Conservation (phyloP, 768 basidiomycete species). For the Tulasnella sp. region DNA sequence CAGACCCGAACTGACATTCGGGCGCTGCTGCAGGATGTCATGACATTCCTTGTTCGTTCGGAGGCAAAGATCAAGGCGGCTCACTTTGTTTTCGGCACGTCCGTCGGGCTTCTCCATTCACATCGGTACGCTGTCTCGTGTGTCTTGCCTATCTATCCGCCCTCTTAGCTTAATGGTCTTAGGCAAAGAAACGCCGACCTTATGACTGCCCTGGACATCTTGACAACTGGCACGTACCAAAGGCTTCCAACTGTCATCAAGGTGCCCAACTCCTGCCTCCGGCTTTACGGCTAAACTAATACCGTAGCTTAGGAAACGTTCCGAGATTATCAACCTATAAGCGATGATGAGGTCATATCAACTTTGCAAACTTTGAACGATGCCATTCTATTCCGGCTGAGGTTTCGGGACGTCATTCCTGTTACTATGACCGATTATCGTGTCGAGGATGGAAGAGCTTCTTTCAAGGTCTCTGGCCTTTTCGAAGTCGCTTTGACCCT, state of each 20-base stretch:
- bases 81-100: not conserved
- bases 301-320: conserved; percentile 2
- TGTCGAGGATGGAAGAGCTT: conserved; percentile 69
- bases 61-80: not conserved
- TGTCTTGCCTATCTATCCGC: not conserved
- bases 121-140: not conserved
- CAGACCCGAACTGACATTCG: not conserved
- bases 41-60: not conserved
- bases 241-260: conserved; percentile 73
- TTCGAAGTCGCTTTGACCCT: conserved; percentile 69
- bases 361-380: conserved; percentile 65
- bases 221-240: conserved; percentile 76
- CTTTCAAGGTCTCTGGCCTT: conserved; percentile 58
- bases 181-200: conserved; percentile 92
- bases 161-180: not conserved
- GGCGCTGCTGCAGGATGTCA: not conserved
- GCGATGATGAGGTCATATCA: conserved; percentile 50
- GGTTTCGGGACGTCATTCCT: conserved; percentile 69
- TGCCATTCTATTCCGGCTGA: conserved; percentile 65
- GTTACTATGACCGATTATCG: conserved; percentile 60
- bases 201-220: conserved; percentile 79
- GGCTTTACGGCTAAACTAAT: not conserved
- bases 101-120: not conserved
- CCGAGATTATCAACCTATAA: conserved; percentile 37
- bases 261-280: conserved; percentile 30